Base-by-base conservation (phyloP, 2,329 filamentous ascomycete genomes). In the Alternaria postmessia region DNA sequence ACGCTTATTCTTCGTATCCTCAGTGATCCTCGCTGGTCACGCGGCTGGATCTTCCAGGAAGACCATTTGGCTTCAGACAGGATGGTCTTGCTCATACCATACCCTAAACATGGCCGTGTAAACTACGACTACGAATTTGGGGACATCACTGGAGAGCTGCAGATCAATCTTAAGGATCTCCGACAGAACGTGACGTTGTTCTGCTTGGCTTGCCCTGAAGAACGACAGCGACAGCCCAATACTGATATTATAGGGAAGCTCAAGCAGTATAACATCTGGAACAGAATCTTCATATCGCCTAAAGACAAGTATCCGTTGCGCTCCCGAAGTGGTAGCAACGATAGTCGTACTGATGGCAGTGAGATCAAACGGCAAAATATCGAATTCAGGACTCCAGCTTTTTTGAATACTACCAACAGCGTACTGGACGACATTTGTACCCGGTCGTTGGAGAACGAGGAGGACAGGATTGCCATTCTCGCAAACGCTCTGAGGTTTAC, bases 21-120 rank as follows among this genome's bases (percentile, higher is more conserved):
- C 3, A 63, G 55, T 30, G 68, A 71, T 18, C 30, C 51, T 16
- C 64, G 68, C 16, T 71, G 67, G 67, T 52, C 53, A 18, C 65
- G 67, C 6, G 67, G 62, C 14, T 71, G 67, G 68, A 70, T 71
- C 18, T 71, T 71, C 32, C 68, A 71, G 34, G 67, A 71, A 58
- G 68, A 70, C 9, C 64, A 68, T 12, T 48, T 66, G 28, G 63
- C 68, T 12, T 67, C 65, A 0, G 8, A 34, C 7, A 26, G 42
- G 22, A 71, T 70, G 68, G 46, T 18, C 2, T 39, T 70, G 3
- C 56, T 70, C 20, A 63, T 69, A n/a, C 65, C 68, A n/a, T 42
- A 54, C 34, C 28, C 38, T 18, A 9, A n/a, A 14, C 7, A 28
- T 4, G 5, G 63, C 8, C n/a, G 26, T 0, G 54, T 51, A 24